Evolutionary conservation across 202 grass and related monocot species (phyloP).

Genomic region (Thinopyrum obtusiflorum): DNA sequence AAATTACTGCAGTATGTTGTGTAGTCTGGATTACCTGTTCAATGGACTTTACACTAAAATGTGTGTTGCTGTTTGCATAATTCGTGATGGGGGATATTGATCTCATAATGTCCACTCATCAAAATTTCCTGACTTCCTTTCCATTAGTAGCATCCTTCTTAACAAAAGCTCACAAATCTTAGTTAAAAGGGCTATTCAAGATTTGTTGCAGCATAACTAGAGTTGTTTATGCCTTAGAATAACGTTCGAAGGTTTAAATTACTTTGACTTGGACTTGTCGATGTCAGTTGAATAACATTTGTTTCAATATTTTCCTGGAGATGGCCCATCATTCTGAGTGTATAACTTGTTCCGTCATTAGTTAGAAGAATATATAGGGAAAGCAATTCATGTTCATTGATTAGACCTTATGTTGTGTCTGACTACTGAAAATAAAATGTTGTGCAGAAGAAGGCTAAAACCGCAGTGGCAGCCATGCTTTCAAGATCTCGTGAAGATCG

Average conservation of each 20-base stretch:
- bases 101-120: not conserved
- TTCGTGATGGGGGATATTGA: not conserved
- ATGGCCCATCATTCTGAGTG: not conserved
- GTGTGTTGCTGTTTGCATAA: not conserved
- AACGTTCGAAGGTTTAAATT: not conserved
- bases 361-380: not conserved
- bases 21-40: not conserved
- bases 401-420: not conserved
- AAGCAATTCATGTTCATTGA: not conserved
- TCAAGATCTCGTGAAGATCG: slow-evolving; percentile 65
- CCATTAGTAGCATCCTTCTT: not conserved
- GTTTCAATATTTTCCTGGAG: not conserved
- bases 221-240: not conserved
- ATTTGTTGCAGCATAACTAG: not conserved
- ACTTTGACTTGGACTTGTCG: not conserved
- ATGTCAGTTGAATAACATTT: not conserved
- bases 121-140: not conserved
- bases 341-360: not conserved
- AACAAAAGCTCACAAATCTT: not conserved
- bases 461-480: slow-evolving; percentile 84
- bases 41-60: not conserved
- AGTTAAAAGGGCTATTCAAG: not conserved
- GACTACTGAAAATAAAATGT: slow-evolving; percentile 5
- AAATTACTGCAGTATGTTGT: not conserved
- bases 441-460: slow-evolving; percentile 85